These are phyloP conservation scores for Suillus cothurnatus DNA, from an alignment of 768 basidiomycete genomes.

Conservation along the genomic window DNA sequence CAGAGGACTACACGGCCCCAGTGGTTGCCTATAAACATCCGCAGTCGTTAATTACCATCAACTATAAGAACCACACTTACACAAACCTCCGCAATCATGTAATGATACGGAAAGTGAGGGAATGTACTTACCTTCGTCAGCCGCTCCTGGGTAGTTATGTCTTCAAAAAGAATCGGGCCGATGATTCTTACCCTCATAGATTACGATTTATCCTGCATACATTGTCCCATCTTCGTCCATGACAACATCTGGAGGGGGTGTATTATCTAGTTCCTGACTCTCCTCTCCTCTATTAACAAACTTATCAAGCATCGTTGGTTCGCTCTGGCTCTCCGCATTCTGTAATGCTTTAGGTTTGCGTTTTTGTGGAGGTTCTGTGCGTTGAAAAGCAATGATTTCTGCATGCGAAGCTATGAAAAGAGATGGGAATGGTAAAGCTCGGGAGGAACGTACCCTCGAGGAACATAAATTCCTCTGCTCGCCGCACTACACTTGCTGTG, in stretches of 20 bases:
- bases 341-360: slow-evolving; percentile 41
- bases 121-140: background rate
- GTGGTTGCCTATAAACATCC: background rate
- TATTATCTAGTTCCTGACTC: slow-evolving; percentile 23
- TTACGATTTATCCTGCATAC: slow-evolving; percentile 36
- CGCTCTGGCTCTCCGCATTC: slow-evolving; percentile 23
- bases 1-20: background rate
- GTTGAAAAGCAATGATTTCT: slow-evolving; percentile 64
- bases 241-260: slow-evolving; percentile 38
- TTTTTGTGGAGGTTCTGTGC: slow-evolving; percentile 44
- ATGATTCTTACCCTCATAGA: background rate
- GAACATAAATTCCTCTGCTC: slow-evolving; percentile 76
- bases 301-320: slow-evolving; percentile 49
- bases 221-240: slow-evolving; percentile 67
- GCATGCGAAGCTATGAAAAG: background rate
- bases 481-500: slow-evolving; percentile 61
- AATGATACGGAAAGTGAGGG: background rate
- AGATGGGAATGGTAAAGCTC: slow-evolving; percentile 3
- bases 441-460: slow-evolving; percentile 58
- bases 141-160: background rate
- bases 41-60: background rate
- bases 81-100: background rate
- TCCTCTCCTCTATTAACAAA: slow-evolving; percentile 42
- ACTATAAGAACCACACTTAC: too few species aligned
- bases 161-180: background rate